Percentiles rank a stretch among this genome's conserved stretches.
Evolutionary conservation across 495 filamentous ascomycete species (phyloP).

Genomic region (Monascus purpureus): DNA sequence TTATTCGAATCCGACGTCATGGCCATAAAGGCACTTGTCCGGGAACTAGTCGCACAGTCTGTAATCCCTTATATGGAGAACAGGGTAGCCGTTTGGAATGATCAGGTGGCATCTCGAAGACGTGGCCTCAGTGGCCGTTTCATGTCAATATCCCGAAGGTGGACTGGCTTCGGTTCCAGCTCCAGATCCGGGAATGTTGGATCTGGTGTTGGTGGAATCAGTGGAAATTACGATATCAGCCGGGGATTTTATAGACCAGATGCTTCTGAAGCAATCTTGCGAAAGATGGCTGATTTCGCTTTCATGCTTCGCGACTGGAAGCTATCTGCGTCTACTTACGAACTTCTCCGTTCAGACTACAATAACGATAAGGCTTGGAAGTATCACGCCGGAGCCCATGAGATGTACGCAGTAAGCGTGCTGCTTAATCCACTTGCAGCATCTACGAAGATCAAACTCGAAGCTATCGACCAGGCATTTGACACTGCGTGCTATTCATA

Average conservation of each 20-base stretch:
- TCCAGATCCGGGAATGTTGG: constrained; percentile 28
- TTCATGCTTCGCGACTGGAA: constrained; percentile 96
- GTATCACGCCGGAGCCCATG: constrained; percentile 81
- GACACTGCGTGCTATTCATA: constrained; percentile 88
- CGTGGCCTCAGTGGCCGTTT: constrained; percentile 80
- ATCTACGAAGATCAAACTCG: constrained; percentile 57
- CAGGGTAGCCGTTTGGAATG: constrained; percentile 81
- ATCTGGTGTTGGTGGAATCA: constrained; percentile 23
- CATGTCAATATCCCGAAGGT: constrained; percentile 80
- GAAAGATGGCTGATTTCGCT: constrained; percentile 85
- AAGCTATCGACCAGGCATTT: constrained; percentile 70
- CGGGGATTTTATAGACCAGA: constrained; percentile 76
- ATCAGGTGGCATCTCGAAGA: constrained; percentile 83
- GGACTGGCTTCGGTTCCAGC: constrained; percentile 62
- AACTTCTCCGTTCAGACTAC: constrained; percentile 75
- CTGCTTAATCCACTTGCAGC: constrained; percentile 59
- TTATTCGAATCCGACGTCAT: constrained; percentile 86
- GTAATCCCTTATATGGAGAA: constrained; percentile 93
- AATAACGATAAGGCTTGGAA: constrained; percentile 93
- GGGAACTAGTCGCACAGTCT: constrained; percentile 86
- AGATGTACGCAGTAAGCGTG: constrained; percentile 78
- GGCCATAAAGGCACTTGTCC: constrained; percentile 72
- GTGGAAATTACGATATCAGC: constrained; percentile 61
- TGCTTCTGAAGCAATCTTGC: constrained; percentile 74
- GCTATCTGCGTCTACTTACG: constrained; percentile 80